Evolutionary conservation across 345 rosid species (phyloP).

Genomic region (Durio zibethinus): DNA sequence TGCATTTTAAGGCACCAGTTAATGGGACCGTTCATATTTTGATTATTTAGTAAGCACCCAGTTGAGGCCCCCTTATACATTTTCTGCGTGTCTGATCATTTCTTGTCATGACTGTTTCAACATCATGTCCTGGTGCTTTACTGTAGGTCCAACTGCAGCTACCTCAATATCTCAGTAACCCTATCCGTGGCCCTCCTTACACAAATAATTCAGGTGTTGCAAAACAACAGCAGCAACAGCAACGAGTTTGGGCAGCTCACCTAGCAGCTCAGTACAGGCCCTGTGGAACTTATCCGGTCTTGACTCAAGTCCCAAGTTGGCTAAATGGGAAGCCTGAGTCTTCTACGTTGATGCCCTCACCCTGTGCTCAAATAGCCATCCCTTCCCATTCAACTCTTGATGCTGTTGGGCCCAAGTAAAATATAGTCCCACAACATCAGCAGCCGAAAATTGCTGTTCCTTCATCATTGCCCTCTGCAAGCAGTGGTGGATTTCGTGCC

Average conservation of each 20-base stretch:
- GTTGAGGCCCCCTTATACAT: neutral
- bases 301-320: conserved; percentile 42
- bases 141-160: conserved; percentile 45
- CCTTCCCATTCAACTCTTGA: conserved; percentile 29
- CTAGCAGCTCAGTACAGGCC: conserved; percentile 42
- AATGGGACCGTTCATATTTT: neutral
- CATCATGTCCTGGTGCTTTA: neutral
- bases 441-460: conserved; percentile 37
- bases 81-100: neutral
- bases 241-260: conserved; percentile 48
- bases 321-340: conserved; percentile 40
- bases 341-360: conserved; percentile 30
- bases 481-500: conserved; percentile 28
- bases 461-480: conserved; percentile 31
- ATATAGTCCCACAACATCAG: conserved; percentile 33
- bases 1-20: neutral
- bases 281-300: conserved; percentile 25
- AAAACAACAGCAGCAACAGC: conserved; percentile 45
- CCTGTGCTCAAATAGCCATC: conserved; percentile 18
- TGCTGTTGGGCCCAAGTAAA: conserved; percentile 31
- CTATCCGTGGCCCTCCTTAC: conserved; percentile 28
- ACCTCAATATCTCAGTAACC: conserved; percentile 36
- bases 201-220: conserved; percentile 22
- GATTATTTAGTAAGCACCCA: neutral
- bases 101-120: neutral